A percentile compares a stretch with the other conserved stretches of the same genome.
Conservation (phyloP, 2,329 filamentous ascomycete genomes). For the Fusarium fujikuroi region DNA sequence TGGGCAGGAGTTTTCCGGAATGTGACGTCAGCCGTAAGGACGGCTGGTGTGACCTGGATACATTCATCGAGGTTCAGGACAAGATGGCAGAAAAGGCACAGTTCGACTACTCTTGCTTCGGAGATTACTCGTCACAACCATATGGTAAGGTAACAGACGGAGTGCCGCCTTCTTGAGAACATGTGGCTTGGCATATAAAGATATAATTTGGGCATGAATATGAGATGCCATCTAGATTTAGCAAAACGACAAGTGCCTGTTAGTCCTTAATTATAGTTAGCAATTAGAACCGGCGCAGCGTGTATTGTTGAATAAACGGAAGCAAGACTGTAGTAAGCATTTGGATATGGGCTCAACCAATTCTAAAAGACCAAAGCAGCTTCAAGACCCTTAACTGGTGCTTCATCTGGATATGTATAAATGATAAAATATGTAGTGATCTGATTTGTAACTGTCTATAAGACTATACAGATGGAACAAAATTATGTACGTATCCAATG, state of each 20-base stretch:
- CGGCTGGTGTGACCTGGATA: constrained; percentile 80
- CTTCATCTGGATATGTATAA: not conserved
- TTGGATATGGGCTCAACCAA: not conserved
- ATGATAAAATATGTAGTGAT: constrained; percentile 19
- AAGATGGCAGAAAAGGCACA: constrained; percentile 66
- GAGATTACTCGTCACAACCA: constrained; percentile 54
- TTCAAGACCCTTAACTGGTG: too few species aligned
- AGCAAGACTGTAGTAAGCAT: not conserved
- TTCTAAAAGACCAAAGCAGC: not conserved
- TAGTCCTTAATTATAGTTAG: not conserved
- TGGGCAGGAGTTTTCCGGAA: constrained; percentile 72
- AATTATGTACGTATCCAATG: constrained; percentile 29
- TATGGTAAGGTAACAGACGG: constrained; percentile 56
- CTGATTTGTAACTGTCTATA: constrained; percentile 33
- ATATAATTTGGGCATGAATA: not conserved
- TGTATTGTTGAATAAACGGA: not conserved
- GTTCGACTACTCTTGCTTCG: constrained; percentile 75
- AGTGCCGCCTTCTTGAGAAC: constrained; percentile 42
- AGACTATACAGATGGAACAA: constrained; percentile 33
- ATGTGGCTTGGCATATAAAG: not conserved
- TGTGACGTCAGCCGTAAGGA: constrained; percentile 72
- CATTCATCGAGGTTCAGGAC: constrained; percentile 72
- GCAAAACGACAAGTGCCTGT: not conserved
- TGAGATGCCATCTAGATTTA: not conserved
- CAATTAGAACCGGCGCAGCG: not conserved